phyloP scores from a whole-genome alignment of 2,329 filamentous ascomycete species.

The Whalleya microplaca region DNA sequence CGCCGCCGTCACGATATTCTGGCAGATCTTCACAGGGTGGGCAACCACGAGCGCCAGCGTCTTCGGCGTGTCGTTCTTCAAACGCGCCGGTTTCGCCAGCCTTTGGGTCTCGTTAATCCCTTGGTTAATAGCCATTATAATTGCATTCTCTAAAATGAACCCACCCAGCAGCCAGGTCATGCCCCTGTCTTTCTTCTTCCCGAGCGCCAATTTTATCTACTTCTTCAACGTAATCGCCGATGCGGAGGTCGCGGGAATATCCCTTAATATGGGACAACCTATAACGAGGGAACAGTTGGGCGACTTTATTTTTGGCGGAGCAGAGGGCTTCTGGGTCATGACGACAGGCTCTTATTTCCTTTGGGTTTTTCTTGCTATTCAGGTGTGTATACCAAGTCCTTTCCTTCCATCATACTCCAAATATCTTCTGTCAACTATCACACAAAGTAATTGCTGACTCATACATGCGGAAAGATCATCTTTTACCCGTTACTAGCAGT shows the following conservation, averaged over 20 bases:
- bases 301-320: not conserved
- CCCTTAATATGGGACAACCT: slow-evolving; percentile 23
- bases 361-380: slow-evolving; percentile 38
- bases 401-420: too few relatives aligned
- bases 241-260: slow-evolving; percentile 24
- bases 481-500: slow-evolving; percentile 39
- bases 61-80: slow-evolving; percentile 51
- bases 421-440: too few relatives aligned
- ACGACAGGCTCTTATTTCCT: slow-evolving; percentile 31
- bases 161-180: slow-evolving; percentile 21
- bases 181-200: slow-evolving; percentile 34
- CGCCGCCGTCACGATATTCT: slow-evolving; percentile 40
- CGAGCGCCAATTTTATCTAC: slow-evolving; percentile 40
- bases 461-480: slow-evolving; percentile 26
- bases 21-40: slow-evolving; percentile 52
- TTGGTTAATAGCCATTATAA: slow-evolving; percentile 33
- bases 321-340: slow-evolving; percentile 29
- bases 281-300: not conserved
- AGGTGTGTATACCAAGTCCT: slow-evolving; percentile 7
- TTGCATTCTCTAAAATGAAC: slow-evolving; percentile 3
- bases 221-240: slow-evolving; percentile 34
- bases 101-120: slow-evolving; percentile 37
- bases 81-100: slow-evolving; percentile 35
- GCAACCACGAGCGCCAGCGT: slow-evolving; percentile 68
- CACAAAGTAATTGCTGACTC: not conserved